Conservation (phyloP, 108 stramenopile species). For the Skeletonema marinoi region DNA sequence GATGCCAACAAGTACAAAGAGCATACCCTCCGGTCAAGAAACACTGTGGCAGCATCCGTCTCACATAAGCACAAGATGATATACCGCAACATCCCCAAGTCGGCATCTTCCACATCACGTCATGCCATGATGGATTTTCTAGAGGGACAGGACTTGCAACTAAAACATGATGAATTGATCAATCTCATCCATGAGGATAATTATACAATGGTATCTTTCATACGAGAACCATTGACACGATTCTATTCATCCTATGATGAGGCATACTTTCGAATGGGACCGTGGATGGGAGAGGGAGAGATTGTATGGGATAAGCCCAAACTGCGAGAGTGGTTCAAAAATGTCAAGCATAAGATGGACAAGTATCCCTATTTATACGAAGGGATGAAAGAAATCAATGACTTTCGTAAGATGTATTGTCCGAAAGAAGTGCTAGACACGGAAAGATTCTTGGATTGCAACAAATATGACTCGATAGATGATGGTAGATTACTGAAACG, state of each 20-base stretch:
- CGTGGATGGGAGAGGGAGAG: constrained; percentile 29
- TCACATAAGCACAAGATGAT: constrained; percentile 34
- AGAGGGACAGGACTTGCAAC: constrained; percentile 19
- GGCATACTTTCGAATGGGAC: constrained; percentile 40
- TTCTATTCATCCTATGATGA: constrained; percentile 50
- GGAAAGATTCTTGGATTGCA: not conserved
- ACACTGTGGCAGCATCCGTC: not conserved
- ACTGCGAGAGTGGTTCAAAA: not conserved
- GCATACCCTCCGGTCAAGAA: not conserved
- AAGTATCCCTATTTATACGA: constrained; percentile 45
- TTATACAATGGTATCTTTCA: constrained; percentile 24
- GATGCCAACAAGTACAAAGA: constrained; percentile 21
- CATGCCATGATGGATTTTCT: constrained; percentile 38
- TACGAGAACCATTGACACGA: constrained; percentile 39
- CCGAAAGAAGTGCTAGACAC: constrained; percentile 11
- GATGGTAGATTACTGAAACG: constrained; percentile 28
- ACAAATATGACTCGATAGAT: constrained; percentile 32
- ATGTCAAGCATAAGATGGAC: constrained; percentile 4
- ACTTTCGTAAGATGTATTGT: constrained; percentile 32
- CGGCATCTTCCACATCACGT: constrained; percentile 33
- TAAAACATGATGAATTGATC: constrained; percentile 9
- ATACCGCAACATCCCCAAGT: constrained; percentile 38
- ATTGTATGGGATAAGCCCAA: constrained; percentile 11
- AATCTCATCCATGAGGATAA: constrained; percentile 12
- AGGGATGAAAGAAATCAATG: constrained; percentile 16